These are phyloP conservation scores for Ogataea ramenticola DNA, from an alignment of 805 yeast genomes.

Conservation along the genomic window DNA sequence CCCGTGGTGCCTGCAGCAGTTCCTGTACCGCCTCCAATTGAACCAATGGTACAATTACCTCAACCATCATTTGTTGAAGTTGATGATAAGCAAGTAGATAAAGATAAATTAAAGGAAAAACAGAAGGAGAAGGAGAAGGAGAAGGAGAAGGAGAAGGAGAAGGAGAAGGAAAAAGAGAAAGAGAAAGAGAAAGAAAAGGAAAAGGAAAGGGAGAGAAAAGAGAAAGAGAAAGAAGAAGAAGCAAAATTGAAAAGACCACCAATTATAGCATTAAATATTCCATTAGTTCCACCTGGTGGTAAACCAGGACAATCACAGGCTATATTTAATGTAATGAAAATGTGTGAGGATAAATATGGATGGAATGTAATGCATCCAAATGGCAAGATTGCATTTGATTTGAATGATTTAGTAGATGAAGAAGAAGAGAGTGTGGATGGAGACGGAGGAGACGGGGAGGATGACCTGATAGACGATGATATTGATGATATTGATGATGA, in stretches of 20 bases:
- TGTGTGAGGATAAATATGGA: conserved; percentile 82
- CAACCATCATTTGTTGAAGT: neutral
- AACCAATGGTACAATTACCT: neutral
- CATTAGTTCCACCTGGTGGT: conserved; percentile 40
- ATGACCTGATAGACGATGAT: conserved; percentile 40
- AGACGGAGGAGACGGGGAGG: conserved; percentile 28
- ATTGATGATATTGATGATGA: conserved; percentile 28
- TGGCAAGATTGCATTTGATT: conserved; percentile 48
- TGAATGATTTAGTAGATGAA: conserved; percentile 44
- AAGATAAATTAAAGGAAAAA: neutral
- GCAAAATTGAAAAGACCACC: conserved; percentile 26
- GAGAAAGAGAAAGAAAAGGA: neutral
- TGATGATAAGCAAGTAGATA: neutral
- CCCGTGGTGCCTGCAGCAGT: too few species aligned
- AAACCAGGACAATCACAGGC: conserved; percentile 50
- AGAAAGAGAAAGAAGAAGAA: neutral
- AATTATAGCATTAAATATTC: conserved; percentile 49
- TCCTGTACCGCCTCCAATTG: neutral
- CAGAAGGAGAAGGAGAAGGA: neutral
- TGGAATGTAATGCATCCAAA: conserved; percentile 65
- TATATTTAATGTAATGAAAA: conserved; percentile 60
- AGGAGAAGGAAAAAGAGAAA: neutral
- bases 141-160: neutral
- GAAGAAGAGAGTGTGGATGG: conserved; percentile 41
- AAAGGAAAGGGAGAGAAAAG: conserved; percentile 1